Conservation (phyloP, 106 monocot genomes). For the Gastrodia elata region DNA sequence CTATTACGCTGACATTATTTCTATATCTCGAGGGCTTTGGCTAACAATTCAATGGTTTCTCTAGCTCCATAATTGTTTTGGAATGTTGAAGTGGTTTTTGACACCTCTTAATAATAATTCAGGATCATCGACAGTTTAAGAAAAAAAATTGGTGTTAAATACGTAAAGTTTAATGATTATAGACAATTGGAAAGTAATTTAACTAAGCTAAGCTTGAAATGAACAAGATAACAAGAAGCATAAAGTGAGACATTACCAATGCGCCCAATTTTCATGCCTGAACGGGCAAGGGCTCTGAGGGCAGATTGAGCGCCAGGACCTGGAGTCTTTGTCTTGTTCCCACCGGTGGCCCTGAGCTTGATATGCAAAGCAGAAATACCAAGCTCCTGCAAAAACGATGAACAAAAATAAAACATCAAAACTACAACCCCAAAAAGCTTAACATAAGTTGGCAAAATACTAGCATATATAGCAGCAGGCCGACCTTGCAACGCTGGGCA, state of each 20-base stretch:
- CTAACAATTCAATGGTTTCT: too few species aligned
- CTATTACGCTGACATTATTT: too few species aligned
- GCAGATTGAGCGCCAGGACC: constrained; percentile 71
- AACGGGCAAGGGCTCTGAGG: constrained; percentile 63
- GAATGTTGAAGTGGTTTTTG: too few species aligned
- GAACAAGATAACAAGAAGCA: not conserved
- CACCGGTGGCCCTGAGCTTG: constrained; percentile 68
- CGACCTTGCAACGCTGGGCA: constrained; percentile 55
- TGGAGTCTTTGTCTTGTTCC: constrained; percentile 75
- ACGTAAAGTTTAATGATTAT: too few species aligned
- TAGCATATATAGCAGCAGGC: not conserved
- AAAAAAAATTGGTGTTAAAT: too few species aligned
- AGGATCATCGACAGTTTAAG: too few species aligned
- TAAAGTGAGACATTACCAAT: constrained; percentile 33
- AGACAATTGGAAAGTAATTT: too few species aligned
- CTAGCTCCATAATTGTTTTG: too few species aligned
- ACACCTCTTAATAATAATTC: too few species aligned
- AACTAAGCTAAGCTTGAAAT: too few species aligned
- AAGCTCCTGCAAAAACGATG: constrained; percentile 36
- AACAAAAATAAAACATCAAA: not conserved
- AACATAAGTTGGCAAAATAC: not conserved
- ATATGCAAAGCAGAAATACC: constrained; percentile 68
- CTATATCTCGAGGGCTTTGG: too few species aligned
- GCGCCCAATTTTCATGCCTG: constrained; percentile 77
- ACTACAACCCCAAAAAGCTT: not conserved